These are phyloP conservation scores for Lentinula boryana DNA, from an alignment of 768 basidiomycete genomes.

Conservation along the genomic window DNA sequence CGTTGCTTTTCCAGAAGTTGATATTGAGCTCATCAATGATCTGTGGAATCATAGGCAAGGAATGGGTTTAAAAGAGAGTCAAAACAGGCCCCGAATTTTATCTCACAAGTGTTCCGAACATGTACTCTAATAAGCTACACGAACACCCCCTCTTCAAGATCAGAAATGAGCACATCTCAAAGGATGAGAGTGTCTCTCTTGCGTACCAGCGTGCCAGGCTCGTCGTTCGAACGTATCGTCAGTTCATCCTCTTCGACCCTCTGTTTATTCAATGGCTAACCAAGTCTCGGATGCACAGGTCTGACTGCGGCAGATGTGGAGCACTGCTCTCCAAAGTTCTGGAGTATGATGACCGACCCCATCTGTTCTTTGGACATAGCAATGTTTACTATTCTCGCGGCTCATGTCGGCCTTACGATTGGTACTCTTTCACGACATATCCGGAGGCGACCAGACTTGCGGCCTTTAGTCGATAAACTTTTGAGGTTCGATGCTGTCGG, in stretches of 20 bases:
- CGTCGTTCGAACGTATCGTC: slow-evolving; percentile 44
- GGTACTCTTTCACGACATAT: slow-evolving; percentile 50
- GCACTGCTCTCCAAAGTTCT: slow-evolving; percentile 41
- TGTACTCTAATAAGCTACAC: slow-evolving; percentile 30
- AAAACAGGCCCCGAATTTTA: neutral
- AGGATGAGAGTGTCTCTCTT: slow-evolving; percentile 39
- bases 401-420: slow-evolving; percentile 46
- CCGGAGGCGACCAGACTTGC: slow-evolving; percentile 40
- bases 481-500: slow-evolving; percentile 49
- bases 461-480: slow-evolving; percentile 41
- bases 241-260: slow-evolving; percentile 12
- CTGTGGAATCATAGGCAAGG: neutral
- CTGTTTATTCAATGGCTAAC: slow-evolving; percentile 1
- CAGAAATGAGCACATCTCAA: slow-evolving; percentile 36
- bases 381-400: slow-evolving; percentile 47
- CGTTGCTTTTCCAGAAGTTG: neutral
- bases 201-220: slow-evolving; percentile 46
- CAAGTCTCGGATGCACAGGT: slow-evolving; percentile 17
- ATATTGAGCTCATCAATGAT: neutral
- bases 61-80: neutral
- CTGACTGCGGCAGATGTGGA: slow-evolving; percentile 43
- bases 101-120: slow-evolving; percentile 9
- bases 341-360: slow-evolving; percentile 50
- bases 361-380: slow-evolving; percentile 45
- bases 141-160: slow-evolving; percentile 41